Base-by-base conservation (phyloP, 805 yeast species). In the Lipomyces spencermartinsiae region DNA sequence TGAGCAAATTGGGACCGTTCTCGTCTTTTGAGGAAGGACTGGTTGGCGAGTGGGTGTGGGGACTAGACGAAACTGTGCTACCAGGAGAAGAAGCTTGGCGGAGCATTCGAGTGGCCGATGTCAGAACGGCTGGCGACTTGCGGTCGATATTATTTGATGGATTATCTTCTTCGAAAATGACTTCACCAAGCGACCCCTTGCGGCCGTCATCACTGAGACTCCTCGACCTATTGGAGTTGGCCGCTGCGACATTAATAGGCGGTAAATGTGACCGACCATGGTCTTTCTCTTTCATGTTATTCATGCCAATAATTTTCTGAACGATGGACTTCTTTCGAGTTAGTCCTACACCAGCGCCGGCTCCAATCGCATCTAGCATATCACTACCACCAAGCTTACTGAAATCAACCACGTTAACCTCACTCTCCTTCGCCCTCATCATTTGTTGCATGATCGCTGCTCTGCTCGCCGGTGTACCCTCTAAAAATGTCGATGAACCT, bases 401-500 rank as follows among this genome's bases (percentile, higher is more conserved):
- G 55, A 67, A 67, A 31, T 70, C 70, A 14, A 62, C 49, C 35
- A 22, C 35, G 31, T 49, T 69, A 33, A 31, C 56, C 37, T 59
- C 61, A 16, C 37, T 62, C 49, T 43, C 61, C 54, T 43, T 34
- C 56, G 31, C 57, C 46, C 64, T 64, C 56, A 62, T 46, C 55
- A 59, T 39, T 64, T 73, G 68, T 22, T 68, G 64, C 68, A 54
- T 43, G 33, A 73, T 73, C 12, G 75, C 67, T 43, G 63, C 73
- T 53, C 73, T 78, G 64, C 89, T 79, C 4, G 98, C 99, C 14
- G 98, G 98, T 0, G 98, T 95, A 46, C 99, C 99, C 78, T 95
- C 97, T 69, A 94, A 77, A 77, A 94, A 94, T 0, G 99, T 94
- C 1, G 97, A 85, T 0, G 94, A 86, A 2, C 99, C 99, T 56